Percentiles rank a stretch among this genome's conserved stretches.
Evolutionary conservation across 2,329 filamentous ascomycete genomes (phyloP).

Genomic region (Claviceps arundinis): DNA sequence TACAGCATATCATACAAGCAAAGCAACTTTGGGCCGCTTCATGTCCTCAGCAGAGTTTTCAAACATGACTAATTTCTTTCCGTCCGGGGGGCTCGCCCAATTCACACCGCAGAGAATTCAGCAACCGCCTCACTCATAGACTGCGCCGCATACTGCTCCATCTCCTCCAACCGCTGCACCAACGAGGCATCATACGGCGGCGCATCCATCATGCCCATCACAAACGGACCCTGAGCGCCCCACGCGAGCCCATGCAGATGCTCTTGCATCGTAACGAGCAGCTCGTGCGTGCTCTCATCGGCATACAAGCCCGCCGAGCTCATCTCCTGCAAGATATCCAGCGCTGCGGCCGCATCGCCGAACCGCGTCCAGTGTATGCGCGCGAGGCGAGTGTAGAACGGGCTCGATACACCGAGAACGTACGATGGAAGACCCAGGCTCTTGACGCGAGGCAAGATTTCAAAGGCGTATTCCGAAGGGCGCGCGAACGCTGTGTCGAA

Average conservation of each 20-base stretch:
- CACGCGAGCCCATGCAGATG: slow-evolving; percentile 22
- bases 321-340: slow-evolving; percentile 52
- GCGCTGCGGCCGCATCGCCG: slow-evolving; percentile 41
- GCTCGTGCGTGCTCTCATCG: slow-evolving; percentile 23
- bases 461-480: slow-evolving; percentile 45
- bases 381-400: slow-evolving; percentile 56
- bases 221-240: slow-evolving; percentile 24
- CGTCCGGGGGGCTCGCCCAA: too few relatives aligned
- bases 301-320: slow-evolving; percentile 45
- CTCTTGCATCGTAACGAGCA: slow-evolving; percentile 19
- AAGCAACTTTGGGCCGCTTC: too few relatives aligned
- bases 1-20: too few relatives aligned
- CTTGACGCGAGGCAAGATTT: slow-evolving; percentile 54
- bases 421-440: slow-evolving; percentile 55
- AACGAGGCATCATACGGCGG: slow-evolving; percentile 20
- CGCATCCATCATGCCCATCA: slow-evolving; percentile 24
- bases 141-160: slow-evolving; percentile 9
- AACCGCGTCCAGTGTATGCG: slow-evolving; percentile 47
- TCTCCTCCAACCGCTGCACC: slow-evolving; percentile 15
- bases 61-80: too few relatives aligned
- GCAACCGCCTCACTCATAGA: slow-evolving; percentile 4
- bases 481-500: slow-evolving; percentile 43
- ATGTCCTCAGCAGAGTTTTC: too few relatives aligned
- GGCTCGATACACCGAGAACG: slow-evolving; percentile 56
- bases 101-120: background rate